phyloP scores from a whole-genome alignment of 352 stramenopile species.

The Phytophthora rubi region DNA sequence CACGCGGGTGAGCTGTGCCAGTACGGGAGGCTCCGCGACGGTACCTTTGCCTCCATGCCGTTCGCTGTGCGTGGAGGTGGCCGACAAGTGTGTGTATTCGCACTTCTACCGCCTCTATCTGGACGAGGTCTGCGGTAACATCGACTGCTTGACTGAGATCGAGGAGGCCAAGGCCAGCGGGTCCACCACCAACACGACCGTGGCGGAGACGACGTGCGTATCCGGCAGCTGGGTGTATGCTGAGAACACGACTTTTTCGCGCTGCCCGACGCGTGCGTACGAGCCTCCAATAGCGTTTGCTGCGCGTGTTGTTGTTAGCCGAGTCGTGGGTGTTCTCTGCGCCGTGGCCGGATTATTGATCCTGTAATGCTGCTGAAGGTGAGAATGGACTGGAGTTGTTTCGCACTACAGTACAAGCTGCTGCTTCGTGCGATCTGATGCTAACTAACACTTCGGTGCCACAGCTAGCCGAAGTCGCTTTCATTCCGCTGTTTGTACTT shows the following conservation, averaged over 20 bases:
- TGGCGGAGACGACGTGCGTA: constrained; percentile 50
- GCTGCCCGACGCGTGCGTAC: constrained; percentile 68
- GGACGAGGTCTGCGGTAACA: constrained; percentile 70
- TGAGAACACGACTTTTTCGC: constrained; percentile 57
- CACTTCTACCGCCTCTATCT: constrained; percentile 72
- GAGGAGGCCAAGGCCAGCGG: constrained; percentile 42
- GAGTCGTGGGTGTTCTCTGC: background rate
- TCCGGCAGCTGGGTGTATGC: constrained; percentile 56
- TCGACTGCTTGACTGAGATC: constrained; percentile 62
- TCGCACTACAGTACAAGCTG: background rate
- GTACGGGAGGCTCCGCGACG: constrained; percentile 10
- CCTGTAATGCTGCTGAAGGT: background rate
- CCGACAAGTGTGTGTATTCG: constrained; percentile 80
- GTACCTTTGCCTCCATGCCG: constrained; percentile 64
- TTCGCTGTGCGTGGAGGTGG: constrained; percentile 77
- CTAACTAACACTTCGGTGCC: too few species aligned
- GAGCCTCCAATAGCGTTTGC: constrained; percentile 28
- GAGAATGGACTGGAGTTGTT: background rate
- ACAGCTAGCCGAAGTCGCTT: too few species aligned
- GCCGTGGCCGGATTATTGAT: background rate
- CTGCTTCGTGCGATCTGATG: too few species aligned
- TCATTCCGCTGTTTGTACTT: too few species aligned
- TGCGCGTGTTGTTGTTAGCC: background rate
- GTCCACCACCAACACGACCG: constrained; percentile 29
- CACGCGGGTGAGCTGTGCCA: constrained; percentile 43